Evolutionary conservation across 352 stramenopile genomes (phyloP).

Genomic region (Pythium volutum): DNA sequence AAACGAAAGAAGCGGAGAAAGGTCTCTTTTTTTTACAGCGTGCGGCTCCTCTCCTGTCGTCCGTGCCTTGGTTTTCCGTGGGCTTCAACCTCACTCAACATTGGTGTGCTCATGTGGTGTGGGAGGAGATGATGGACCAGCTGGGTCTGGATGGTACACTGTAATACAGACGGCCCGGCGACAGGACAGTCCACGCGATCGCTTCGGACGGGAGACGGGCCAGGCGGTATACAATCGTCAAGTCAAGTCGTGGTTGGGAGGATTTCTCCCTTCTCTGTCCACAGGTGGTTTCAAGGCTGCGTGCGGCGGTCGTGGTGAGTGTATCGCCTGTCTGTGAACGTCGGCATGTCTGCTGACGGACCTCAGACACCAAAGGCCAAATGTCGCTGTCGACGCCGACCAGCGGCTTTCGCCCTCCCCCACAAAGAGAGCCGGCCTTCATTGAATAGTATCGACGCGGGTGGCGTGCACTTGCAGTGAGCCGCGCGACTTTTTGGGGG

Average conservation of each 20-base stretch:
- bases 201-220: constrained; percentile 1
- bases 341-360: not conserved
- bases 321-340: constrained; percentile 5
- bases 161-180: no score
- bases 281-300: constrained; percentile 1
- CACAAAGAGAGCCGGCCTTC: no score
- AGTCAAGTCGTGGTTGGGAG: not conserved
- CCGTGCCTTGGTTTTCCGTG: not conserved
- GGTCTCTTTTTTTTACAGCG: constrained; percentile 6
- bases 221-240: constrained; percentile 2
- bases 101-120: constrained; percentile 7
- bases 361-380: no score
- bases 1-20: no score
- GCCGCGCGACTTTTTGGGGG: no score
- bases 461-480: no score
- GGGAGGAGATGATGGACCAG: not conserved
- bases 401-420: no score
- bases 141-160: no score
- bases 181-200: not conserved
- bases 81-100: constrained; percentile 5
- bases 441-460: no score
- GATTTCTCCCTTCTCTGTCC: constrained; percentile 1
- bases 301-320: not conserved
- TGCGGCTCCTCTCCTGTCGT: not conserved
- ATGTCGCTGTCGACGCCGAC: no score